These are phyloP conservation scores for Ophiocordyceps camponoti-saundersi DNA, from an alignment of 2,329 filamentous ascomycete genomes.

Conservation along the genomic window DNA sequence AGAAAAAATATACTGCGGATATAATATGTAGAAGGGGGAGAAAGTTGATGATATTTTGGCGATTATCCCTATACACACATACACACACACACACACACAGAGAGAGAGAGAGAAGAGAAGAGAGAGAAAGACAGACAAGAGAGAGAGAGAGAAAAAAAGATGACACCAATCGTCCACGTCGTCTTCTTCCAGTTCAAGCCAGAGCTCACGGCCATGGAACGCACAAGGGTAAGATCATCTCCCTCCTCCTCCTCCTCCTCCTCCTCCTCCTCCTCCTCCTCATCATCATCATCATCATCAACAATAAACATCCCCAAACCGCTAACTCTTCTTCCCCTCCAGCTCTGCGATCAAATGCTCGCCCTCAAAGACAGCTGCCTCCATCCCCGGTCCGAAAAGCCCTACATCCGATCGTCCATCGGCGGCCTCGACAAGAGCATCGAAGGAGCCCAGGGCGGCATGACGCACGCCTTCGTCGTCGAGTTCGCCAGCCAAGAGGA, in stretches of 20 bases:
- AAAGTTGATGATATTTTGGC: too few species aligned
- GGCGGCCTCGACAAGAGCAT: slow-evolving; percentile 45
- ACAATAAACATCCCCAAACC: too few species aligned
- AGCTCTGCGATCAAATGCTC: slow-evolving; percentile 15
- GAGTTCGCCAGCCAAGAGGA: slow-evolving; percentile 49
- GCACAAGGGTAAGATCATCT: slow-evolving; percentile 1
- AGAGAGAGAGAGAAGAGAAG: not conserved
- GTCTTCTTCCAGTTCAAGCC: slow-evolving; percentile 8
- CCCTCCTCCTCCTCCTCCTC: too few species aligned
- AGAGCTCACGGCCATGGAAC: slow-evolving; percentile 2
- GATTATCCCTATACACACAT: too few species aligned
- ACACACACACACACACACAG: too few species aligned
- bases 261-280: too few species aligned
- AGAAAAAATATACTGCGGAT: too few species aligned
- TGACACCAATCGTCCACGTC: slow-evolving; percentile 6
- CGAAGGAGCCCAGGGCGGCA: slow-evolving; percentile 34
- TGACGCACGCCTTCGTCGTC: slow-evolving; percentile 51
- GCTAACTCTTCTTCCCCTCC: too few species aligned
- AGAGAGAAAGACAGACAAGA: not conserved
- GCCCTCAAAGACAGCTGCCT: slow-evolving; percentile 40
- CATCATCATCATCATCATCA: too few species aligned
- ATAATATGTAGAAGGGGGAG: too few species aligned
- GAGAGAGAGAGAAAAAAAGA: not conserved
- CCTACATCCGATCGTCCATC: slow-evolving; percentile 40
- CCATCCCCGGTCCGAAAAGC: slow-evolving; percentile 38